Evolutionary conservation across 768 basidiomycete genomes (phyloP).

Genomic region (Boletus fagicola): DNA sequence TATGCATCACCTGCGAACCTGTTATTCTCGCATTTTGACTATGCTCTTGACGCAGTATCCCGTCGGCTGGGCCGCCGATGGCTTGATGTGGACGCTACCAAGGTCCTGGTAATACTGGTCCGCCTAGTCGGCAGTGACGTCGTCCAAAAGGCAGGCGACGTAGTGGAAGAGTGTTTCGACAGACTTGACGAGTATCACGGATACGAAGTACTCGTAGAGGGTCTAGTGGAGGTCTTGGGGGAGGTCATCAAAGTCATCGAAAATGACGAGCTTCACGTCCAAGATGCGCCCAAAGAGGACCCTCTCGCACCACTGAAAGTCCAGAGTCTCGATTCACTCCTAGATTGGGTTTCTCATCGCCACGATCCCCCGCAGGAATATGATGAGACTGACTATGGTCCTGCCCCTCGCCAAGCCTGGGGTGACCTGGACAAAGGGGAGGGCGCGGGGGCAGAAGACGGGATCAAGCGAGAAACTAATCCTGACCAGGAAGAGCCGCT

Average conservation of each 20-base stretch:
- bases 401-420: constrained; percentile 61
- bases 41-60: constrained; percentile 88
- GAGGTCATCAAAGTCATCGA: constrained; percentile 83
- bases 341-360: constrained; percentile 63
- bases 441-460: constrained; percentile 25
- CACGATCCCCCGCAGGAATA: constrained; percentile 34
- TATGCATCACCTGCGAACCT: constrained; percentile 90
- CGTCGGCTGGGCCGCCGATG: constrained; percentile 76
- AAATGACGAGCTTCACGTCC: constrained; percentile 41
- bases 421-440: constrained; percentile 34
- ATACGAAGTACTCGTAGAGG: constrained; percentile 82
- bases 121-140: constrained; percentile 84
- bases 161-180: constrained; percentile 97
- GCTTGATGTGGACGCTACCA: constrained; percentile 85
- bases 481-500: constrained; percentile 46
- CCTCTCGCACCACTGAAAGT: constrained; percentile 22
- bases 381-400: constrained; percentile 53
- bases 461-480: constrained; percentile 14
- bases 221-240: constrained; percentile 80
- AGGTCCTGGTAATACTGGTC: constrained; percentile 82
- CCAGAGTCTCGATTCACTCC: constrained; percentile 49
- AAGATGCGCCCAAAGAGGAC: constrained; percentile 20
- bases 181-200: constrained; percentile 95
- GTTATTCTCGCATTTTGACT: constrained; percentile 93
- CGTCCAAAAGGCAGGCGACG: constrained; percentile 86